Evolutionary conservation across 2,329 filamentous ascomycete genomes (phyloP).

Genomic region (Diaporthe amygdali): DNA sequence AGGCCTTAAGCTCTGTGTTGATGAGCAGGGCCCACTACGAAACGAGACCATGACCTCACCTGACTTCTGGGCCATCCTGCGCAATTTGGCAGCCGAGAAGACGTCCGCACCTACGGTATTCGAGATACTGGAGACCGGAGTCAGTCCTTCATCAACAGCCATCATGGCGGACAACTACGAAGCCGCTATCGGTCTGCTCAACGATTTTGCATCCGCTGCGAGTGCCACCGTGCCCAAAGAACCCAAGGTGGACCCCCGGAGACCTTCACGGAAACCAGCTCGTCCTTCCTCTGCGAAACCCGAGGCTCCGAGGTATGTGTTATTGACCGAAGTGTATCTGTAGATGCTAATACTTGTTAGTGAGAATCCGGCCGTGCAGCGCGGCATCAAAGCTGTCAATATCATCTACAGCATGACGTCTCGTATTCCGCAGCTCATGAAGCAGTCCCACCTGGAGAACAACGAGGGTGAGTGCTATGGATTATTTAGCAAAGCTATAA

Average conservation of each 20-base stretch:
- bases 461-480: conserved; percentile 67
- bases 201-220: conserved; percentile 86
- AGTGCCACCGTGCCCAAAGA: conserved; percentile 74
- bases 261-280: conserved; percentile 34
- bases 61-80: conserved; percentile 94
- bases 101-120: conserved; percentile 82
- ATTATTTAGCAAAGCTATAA: background rate
- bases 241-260: conserved; percentile 65
- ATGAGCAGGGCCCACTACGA: conserved; percentile 75
- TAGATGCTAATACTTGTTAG: conserved; percentile 40
- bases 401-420: conserved; percentile 83
- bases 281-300: conserved; percentile 49
- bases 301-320: conserved; percentile 60
- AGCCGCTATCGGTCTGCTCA: conserved; percentile 80
- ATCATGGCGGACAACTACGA: conserved; percentile 97
- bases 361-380: conserved; percentile 74
- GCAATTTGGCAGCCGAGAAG: conserved; percentile 71
- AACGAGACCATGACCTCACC: conserved; percentile 96
- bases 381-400: conserved; percentile 80
- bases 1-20: conserved; percentile 81
- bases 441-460: conserved; percentile 89
- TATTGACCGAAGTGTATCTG: conserved; percentile 16
- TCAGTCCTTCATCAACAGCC: conserved; percentile 75
- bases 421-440: conserved; percentile 84
- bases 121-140: conserved; percentile 80